A percentile compares a stretch with the other conserved stretches of the same genome.
These are phyloP conservation scores for Flaveria ramosissima DNA, from an alignment of 129 eudicot genomes.

Conservation along the genomic window DNA sequence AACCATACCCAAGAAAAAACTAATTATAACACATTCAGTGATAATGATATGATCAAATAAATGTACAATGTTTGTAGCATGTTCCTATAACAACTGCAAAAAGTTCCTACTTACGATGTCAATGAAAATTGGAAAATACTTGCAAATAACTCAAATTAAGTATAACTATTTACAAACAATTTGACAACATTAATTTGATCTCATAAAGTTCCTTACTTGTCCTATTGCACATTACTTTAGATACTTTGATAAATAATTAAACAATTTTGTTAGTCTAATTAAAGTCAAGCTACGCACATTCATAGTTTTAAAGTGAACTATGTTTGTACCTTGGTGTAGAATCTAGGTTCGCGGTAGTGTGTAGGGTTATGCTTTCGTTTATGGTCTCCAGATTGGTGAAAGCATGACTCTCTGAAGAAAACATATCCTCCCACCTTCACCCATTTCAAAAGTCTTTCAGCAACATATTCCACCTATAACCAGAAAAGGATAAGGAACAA, in stretches of 20 bases:
- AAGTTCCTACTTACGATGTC: background rate
- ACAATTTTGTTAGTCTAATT: background rate
- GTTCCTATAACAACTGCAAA: background rate
- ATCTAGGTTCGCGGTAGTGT: slow-evolving; percentile 89
- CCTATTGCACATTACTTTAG: slow-evolving; percentile 5
- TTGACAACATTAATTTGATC: background rate
- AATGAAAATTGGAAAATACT: background rate
- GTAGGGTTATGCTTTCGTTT: slow-evolving; percentile 79
- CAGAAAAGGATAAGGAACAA: background rate
- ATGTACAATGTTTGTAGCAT: slow-evolving; percentile 6
- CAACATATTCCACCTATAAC: slow-evolving; percentile 70
- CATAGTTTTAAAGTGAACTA: background rate
- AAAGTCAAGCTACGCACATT: background rate
- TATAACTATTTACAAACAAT: slow-evolving; percentile 3
- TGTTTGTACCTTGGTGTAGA: slow-evolving; percentile 78
- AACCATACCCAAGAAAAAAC: slow-evolving; percentile 18
- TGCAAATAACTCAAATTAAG: background rate
- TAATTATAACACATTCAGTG: background rate
- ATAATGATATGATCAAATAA: background rate
- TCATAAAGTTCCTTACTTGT: background rate
- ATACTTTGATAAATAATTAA: slow-evolving; percentile 1
- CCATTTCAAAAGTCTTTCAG: slow-evolving; percentile 73
- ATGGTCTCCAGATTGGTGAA: slow-evolving; percentile 92
- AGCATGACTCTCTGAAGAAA: slow-evolving; percentile 91
- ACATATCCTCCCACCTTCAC: slow-evolving; percentile 90